A percentile compares a stretch with the other conserved stretches of the same genome.
phyloP scores from a whole-genome alignment of 345 rosid species.

The Dipteronia dyeriana region DNA sequence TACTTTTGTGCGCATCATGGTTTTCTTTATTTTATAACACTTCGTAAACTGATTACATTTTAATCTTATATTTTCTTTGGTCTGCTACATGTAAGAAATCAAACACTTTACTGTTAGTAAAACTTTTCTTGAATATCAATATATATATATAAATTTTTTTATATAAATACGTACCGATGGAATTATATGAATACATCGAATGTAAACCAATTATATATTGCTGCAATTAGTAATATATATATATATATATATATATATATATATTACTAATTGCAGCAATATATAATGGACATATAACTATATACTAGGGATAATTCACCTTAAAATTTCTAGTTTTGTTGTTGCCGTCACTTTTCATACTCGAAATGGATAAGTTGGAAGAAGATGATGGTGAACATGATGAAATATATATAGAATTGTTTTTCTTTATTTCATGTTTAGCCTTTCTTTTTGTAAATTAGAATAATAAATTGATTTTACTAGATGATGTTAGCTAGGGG shows the following conservation, averaged over 20 bases:
- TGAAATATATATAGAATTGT: constrained; percentile 15
- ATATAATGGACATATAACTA: neutral
- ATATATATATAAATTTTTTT: no score
- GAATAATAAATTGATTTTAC: no score
- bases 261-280: neutral
- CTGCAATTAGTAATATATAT: no score
- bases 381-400: constrained; percentile 19
- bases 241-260: neutral
- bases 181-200: no score
- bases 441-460: no score
- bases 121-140: neutral
- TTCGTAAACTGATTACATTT: no score
- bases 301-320: constrained; percentile 23
- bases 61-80: neutral
- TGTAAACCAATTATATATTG: no score
- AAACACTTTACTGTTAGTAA: constrained; percentile 6
- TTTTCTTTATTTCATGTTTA: constrained; percentile 8
- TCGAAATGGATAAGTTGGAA: constrained; percentile 23
- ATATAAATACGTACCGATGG: no score
- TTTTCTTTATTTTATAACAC: no score
- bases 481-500: no score
- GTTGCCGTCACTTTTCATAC: constrained; percentile 25
- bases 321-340: constrained; percentile 20
- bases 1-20: no score
- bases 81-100: constrained; percentile 37